Conservation (phyloP, 305 asterid genomes). For the Fraxinus nigra region DNA sequence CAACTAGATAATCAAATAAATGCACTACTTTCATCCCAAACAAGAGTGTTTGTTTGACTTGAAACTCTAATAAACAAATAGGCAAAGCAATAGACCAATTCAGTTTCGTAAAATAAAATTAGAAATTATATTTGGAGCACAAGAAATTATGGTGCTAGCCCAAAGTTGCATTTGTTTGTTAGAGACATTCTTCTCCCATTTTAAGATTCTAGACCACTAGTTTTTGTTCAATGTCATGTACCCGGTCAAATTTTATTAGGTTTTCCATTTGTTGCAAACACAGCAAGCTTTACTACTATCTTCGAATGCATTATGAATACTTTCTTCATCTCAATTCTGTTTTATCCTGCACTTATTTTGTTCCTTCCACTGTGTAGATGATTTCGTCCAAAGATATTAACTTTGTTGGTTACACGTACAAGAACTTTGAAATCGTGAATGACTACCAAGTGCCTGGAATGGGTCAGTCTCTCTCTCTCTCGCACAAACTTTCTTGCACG, state of each 20-base stretch:
- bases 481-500: not conserved
- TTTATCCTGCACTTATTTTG: slow-evolving; percentile 21
- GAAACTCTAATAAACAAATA: not conserved
- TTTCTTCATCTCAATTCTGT: slow-evolving; percentile 4
- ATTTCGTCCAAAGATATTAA: slow-evolving; percentile 91
- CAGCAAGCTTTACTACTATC: not conserved
- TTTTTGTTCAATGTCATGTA: not conserved
- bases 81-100: not conserved
- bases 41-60: not conserved
- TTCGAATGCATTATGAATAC: not conserved
- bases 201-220: not conserved
- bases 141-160: not conserved
- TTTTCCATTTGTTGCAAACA: not conserved
- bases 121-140: not conserved
- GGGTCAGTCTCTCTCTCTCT: slow-evolving; percentile 44
- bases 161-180: not conserved
- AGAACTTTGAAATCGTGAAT: slow-evolving; percentile 90
- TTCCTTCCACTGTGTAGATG: slow-evolving; percentile 50
- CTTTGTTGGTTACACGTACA: slow-evolving; percentile 98
- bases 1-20: not conserved
- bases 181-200: not conserved
- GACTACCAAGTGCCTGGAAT: slow-evolving; percentile 97
- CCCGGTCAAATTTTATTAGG: not conserved
- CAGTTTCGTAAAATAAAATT: not conserved
- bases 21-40: not conserved